These are phyloP conservation scores for Ogataea sp. DNA, from an alignment of 805 yeast genomes.

Conservation along the genomic window DNA sequence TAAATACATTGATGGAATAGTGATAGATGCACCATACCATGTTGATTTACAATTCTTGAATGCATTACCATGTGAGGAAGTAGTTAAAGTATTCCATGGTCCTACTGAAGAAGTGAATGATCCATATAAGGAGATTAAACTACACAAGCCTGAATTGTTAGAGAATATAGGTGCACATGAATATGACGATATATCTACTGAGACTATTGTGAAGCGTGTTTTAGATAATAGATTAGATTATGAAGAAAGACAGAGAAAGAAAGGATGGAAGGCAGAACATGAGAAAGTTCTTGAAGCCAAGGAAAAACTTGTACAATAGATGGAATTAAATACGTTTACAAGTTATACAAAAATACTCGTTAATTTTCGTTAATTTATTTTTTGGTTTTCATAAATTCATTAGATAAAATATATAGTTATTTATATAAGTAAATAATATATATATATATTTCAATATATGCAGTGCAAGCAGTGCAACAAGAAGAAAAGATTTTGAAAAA, in stretches of 20 bases:
- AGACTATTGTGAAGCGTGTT: constrained; percentile 70
- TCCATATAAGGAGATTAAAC: constrained; percentile 20
- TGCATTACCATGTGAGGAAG: constrained; percentile 28
- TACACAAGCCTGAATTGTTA: constrained; percentile 20
- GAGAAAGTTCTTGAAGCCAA: constrained; percentile 27
- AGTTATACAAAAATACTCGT: no score
- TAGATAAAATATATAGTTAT: no score
- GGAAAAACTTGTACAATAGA: constrained; percentile 7
- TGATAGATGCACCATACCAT: constrained; percentile 59
- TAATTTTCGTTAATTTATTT: no score
- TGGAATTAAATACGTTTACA: no score
- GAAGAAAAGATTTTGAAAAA: no score
- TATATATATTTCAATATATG: no score
- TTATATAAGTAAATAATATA: no score
- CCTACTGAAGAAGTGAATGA: constrained; percentile 36
- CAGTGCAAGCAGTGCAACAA: no score
- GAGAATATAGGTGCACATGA: constrained; percentile 42
- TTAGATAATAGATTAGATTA: constrained; percentile 58
- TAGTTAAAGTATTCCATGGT: constrained; percentile 44
- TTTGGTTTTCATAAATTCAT: no score
- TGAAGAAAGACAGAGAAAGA: constrained; percentile 79
- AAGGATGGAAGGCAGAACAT: constrained; percentile 69
- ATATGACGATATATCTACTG: constrained; percentile 58
- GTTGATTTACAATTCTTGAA: constrained; percentile 35
- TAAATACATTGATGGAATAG: constrained; percentile 69